A percentile compares a stretch with the other conserved stretches of the same genome.
These are phyloP conservation scores for Lachnellula occidentalis DNA, from an alignment of 2,329 filamentous ascomycete species.

Conservation along the genomic window DNA sequence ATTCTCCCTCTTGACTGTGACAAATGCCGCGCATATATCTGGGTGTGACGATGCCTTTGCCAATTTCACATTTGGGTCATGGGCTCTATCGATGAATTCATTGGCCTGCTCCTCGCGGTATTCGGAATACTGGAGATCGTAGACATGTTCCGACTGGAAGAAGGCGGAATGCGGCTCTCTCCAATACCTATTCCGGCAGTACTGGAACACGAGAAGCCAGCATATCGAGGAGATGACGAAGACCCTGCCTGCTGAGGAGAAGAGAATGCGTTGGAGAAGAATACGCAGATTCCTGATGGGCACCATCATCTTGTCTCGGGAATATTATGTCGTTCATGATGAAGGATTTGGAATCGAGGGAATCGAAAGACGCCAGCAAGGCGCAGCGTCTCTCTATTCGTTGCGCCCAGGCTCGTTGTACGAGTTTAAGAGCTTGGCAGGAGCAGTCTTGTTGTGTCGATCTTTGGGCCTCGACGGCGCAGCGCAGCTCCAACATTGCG, in stretches of 20 bases:
- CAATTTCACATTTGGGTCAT: not conserved
- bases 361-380: too few species aligned
- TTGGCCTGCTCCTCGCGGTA: conserved; percentile 9
- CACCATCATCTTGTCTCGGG: too few species aligned
- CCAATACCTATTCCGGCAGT: conserved; percentile 8
- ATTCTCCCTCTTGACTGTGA: conserved; percentile 13
- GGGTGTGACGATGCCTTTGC: not conserved
- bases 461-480: too few species aligned
- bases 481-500: too few species aligned
- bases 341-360: too few species aligned
- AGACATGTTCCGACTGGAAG: conserved; percentile 13
- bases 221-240: not conserved
- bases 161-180: conserved; percentile 20
- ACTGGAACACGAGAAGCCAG: not conserved
- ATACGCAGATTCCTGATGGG: too few species aligned
- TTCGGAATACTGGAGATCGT: conserved; percentile 16
- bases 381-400: too few species aligned
- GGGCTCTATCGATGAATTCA: conserved; percentile 5
- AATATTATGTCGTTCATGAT: too few species aligned
- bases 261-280: not conserved
- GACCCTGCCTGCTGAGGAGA: not conserved
- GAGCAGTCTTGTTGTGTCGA: too few species aligned
- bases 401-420: too few species aligned
- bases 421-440: too few species aligned
- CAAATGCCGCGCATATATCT: conserved; percentile 13